These are phyloP conservation scores for Agrocybe pediades DNA, from an alignment of 768 basidiomycete genomes.

Conservation along the genomic window DNA sequence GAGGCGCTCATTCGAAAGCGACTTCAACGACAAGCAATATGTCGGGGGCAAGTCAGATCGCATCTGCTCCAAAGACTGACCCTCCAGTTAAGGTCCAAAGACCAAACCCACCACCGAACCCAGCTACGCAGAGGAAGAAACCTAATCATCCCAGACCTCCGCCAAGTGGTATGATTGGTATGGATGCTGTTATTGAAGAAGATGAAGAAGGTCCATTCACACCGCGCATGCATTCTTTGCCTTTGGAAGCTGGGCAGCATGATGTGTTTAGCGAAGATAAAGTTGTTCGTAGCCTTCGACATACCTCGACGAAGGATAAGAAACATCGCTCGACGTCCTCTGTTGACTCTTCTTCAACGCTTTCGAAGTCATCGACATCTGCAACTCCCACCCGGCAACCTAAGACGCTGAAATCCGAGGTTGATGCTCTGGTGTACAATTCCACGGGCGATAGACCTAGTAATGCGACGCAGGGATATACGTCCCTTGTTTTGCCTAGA, in stretches of 20 bases:
- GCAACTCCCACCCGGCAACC: constrained; percentile 5
- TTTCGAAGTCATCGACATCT: constrained; percentile 3
- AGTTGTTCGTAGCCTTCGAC: constrained; percentile 2
- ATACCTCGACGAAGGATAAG: constrained; percentile 5
- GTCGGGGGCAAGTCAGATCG: background rate
- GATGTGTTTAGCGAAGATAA: constrained; percentile 5
- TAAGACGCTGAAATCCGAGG: constrained; percentile 24
- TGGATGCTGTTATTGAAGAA: constrained; percentile 28
- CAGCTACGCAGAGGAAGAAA: constrained; percentile 9
- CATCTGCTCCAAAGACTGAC: background rate
- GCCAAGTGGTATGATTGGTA: constrained; percentile 21
- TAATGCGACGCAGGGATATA: constrained; percentile 60
- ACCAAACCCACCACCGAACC: background rate
- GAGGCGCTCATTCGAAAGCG: background rate
- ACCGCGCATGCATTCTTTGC: constrained; percentile 12
- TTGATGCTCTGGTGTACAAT: constrained; percentile 19
- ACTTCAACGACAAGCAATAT: background rate
- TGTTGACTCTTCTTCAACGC: background rate
- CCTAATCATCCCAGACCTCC: constrained; percentile 8
- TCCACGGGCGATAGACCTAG: constrained; percentile 42
- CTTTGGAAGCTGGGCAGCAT: background rate
- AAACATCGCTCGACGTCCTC: constrained; percentile 6
- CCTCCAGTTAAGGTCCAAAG: background rate
- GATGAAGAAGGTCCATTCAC: constrained; percentile 24
- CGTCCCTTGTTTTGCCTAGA: constrained; percentile 54